phyloP scores from a whole-genome alignment of 2,329 filamentous ascomycete species.

The Sporothrix pseudoabietina region DNA sequence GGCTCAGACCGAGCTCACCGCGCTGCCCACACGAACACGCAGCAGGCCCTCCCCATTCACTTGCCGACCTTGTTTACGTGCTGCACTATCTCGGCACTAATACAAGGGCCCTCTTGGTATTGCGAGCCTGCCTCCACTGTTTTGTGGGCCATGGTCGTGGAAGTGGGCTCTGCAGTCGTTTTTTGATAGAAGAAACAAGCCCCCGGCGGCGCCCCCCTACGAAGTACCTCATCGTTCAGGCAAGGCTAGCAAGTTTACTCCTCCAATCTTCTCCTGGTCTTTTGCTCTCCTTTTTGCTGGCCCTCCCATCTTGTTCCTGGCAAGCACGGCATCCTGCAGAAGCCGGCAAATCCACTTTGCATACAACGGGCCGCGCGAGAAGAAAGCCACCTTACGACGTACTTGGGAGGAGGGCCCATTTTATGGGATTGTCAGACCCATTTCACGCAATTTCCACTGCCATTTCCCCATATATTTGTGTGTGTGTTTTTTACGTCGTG shows the following conservation, averaged over 20 bases:
- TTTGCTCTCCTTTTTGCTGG: neutral
- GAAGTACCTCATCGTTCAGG: neutral
- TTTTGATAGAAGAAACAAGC: conserved; percentile 10
- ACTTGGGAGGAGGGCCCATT: neutral
- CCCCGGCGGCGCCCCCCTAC: neutral
- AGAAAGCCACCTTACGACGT: neutral
- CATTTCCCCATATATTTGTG: neutral
- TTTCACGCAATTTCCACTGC: conserved; percentile 3
- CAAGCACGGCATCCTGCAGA: conserved; percentile 1
- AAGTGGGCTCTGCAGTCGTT: neutral
- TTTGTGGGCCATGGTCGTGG: neutral
- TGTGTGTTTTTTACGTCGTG: neutral
- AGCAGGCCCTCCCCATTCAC: neutral
- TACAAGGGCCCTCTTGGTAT: neutral
- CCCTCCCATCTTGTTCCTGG: neutral
- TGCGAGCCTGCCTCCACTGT: neutral
- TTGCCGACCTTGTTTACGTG: conserved; percentile 19
- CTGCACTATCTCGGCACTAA: conserved; percentile 14
- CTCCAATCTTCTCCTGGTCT: neutral
- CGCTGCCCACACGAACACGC: neutral
- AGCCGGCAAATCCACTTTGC: neutral
- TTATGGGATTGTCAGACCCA: neutral
- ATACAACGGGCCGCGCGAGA: neutral
- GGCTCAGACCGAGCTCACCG: neutral
- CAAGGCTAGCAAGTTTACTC: conserved; percentile 11